Evolutionary conservation across 371 early-diverging fungal genomes (phyloP), one percentile per base, ranked within the genome.

Genomic region (Paraphysoderma sedebokerense): DNA sequence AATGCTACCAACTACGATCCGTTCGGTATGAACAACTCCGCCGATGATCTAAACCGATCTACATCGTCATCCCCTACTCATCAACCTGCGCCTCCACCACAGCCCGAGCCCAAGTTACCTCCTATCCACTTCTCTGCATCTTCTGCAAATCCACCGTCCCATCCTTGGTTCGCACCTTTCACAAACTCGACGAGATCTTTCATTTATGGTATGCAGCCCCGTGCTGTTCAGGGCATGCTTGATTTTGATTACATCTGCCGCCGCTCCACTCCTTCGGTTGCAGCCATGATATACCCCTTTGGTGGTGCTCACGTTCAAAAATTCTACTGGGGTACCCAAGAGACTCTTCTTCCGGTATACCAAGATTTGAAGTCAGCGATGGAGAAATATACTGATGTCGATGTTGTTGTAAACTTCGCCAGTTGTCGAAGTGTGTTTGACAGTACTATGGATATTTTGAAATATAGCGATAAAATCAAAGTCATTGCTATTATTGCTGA

Each of bases 281-380:
- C 93, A 15, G 89, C 89, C 55, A 93, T 96, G 91, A 85, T 96
- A 57, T 96, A 96, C 67, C 93, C 97, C 49, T 96, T 96, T 66
- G 92, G 97, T 51, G 95, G 95, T 26, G 82, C 85, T 58, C 92
- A 93, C 62, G 86, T 92, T 44, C 92, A 92, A 62, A 96, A 93
- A 70, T 93, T 92, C 72, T 96, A 96, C 76, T 96, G 97, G 97
- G 97, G 97, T 46, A 90, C 92, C 39, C 82, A 88, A 71, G 97
- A 96, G 67, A 92, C 89, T 15, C 71, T 93, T 48, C 59, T 96
- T 33, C 88, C 90, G 15, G 97, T 96, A 27, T 92, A 85, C 63
- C 83, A 87, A 13, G 70, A 83, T 28, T 61, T 92, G 47, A 74
- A 77, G 51, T 91, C 88, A 55, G 97, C 95, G 2, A 61, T 74